Base-by-base conservation (phyloP, 1,284 basidiomycete species). In the Trichosporon ovoides region DNA sequence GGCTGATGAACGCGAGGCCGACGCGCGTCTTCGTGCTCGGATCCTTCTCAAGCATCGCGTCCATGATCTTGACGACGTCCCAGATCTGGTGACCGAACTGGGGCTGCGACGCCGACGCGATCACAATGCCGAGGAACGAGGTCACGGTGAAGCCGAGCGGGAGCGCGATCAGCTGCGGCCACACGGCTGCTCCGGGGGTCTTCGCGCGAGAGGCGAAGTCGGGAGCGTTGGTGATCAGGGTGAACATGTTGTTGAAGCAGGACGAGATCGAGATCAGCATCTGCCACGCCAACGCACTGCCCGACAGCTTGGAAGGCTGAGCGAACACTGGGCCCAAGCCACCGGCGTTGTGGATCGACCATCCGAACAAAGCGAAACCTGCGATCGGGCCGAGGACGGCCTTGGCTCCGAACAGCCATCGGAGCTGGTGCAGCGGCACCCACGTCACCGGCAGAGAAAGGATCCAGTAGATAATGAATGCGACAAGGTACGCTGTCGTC, bases 381-480 rank as follows among this genome's bases (percentile, higher is more conserved):
- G 86, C 86, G 53, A 82, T 82, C 7, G 80, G 79, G 0, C 77
- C 75, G 18, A 92, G 80, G 63, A 89, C 80, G 2, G 87, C 84
- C 75, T 92, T 92, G 63, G 87, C 71, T 14, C 86, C 87, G 80
- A 94, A 93, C 50, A 92, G 81, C 73, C 89, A 87, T 38, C 87
- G 83, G 63, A 91, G 85, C 72, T 87, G 83, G 78, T 90, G 87
- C 43, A 90, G 84, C 4, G 87, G 87, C 59, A 89, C 85, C 84
- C 84, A 89, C 62, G 91, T 87, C 24, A 85, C 84, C 4, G 88
- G 87, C 13, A 92, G 80, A 33, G 85, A 87, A 55, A 91, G 81
- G 40, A 91, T 77, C 84, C 88, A 91, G 80, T 91, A 94, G 61
- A 94, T 79, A 80, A 92, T 86, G 82, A 93, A 94, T 62, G 84